Percentiles rank a stretch among this genome's conserved stretches.
These are phyloP conservation scores for Pisolithus marmoratus DNA, from an alignment of 768 basidiomycete genomes.

Conservation along the genomic window DNA sequence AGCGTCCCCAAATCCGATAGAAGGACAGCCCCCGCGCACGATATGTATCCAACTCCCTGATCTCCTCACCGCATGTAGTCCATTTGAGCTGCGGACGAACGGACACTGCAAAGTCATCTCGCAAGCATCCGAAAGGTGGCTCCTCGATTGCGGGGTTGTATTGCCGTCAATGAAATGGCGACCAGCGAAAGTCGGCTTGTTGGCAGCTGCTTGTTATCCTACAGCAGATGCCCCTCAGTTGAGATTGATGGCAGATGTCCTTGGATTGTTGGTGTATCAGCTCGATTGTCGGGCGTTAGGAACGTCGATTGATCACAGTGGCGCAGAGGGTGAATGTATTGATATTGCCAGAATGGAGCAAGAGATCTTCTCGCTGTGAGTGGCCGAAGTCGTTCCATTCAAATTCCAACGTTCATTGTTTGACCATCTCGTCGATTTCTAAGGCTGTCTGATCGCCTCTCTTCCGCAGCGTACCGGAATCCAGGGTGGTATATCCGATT, in stretches of 20 bases:
- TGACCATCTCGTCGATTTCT: slow-evolving; percentile 2
- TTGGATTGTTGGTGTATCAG: slow-evolving; percentile 35
- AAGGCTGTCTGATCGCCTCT: slow-evolving; percentile 37
- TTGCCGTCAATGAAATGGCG: slow-evolving; percentile 19
- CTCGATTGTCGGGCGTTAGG: not conserved
- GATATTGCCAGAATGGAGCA: slow-evolving; percentile 9
- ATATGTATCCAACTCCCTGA: slow-evolving; percentile 28
- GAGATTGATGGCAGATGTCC: slow-evolving; percentile 44
- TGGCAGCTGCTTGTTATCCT: slow-evolving; percentile 56
- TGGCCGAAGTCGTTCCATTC: not conserved
- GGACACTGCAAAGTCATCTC: slow-evolving; percentile 24
- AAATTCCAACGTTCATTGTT: slow-evolving; percentile 3
- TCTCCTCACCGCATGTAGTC: slow-evolving; percentile 17
- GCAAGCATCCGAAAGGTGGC: slow-evolving; percentile 24
- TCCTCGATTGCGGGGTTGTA: slow-evolving; percentile 15
- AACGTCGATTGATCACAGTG: slow-evolving; percentile 20
- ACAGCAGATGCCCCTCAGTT: slow-evolving; percentile 53
- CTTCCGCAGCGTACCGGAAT: slow-evolving; percentile 29
- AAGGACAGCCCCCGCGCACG: not conserved
- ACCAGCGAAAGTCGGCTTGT: slow-evolving; percentile 40
- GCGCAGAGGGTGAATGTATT: slow-evolving; percentile 10
- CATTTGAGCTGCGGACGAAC: slow-evolving; percentile 24
- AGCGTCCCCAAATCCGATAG: not conserved
- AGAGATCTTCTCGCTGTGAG: slow-evolving; percentile 18
- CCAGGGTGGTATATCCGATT: slow-evolving; percentile 41